These are phyloP conservation scores for Smittium mucronatum DNA, from an alignment of 371 early-diverging fungal species.

Conservation along the genomic window DNA sequence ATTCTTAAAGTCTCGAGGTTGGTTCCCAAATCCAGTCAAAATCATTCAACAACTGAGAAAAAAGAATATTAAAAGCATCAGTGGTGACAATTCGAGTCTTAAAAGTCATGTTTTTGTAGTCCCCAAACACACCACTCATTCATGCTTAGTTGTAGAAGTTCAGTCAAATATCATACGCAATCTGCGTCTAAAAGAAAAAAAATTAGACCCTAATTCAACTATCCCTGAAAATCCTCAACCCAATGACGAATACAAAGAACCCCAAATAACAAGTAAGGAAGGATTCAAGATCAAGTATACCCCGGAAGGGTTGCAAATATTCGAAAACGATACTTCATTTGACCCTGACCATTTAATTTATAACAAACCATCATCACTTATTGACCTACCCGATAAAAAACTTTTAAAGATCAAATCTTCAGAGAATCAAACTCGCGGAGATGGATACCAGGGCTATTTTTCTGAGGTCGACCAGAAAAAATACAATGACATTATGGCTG, in stretches of 20 bases:
- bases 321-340: not conserved
- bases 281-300: conserved; percentile 2
- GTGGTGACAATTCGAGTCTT: not conserved
- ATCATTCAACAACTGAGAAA: conserved; percentile 3
- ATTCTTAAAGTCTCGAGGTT: conserved; percentile 17
- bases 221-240: not conserved
- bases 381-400: not conserved
- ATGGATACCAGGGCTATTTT: not conserved
- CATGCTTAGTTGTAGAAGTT: conserved; percentile 25
- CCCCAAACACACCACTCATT: conserved; percentile 16
- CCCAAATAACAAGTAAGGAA: not conserved
- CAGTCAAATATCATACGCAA: conserved; percentile 20
- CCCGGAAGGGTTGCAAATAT: not conserved
- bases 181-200: conserved; percentile 10
- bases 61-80: too few relatives aligned
- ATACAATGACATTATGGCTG: conserved; percentile 8
- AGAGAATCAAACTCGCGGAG: not conserved
- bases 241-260: not conserved
- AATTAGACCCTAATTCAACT: not conserved
- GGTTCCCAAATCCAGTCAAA: conserved; percentile 14
- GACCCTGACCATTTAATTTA: not conserved
- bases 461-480: not conserved
- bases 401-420: not conserved
- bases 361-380: not conserved
- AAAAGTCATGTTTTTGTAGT: not conserved